Evolutionary conservation across 768 basidiomycete species (phyloP), one percentile per base, ranked within the genome.

Genomic region (Tricholoma bakamatsutake): DNA sequence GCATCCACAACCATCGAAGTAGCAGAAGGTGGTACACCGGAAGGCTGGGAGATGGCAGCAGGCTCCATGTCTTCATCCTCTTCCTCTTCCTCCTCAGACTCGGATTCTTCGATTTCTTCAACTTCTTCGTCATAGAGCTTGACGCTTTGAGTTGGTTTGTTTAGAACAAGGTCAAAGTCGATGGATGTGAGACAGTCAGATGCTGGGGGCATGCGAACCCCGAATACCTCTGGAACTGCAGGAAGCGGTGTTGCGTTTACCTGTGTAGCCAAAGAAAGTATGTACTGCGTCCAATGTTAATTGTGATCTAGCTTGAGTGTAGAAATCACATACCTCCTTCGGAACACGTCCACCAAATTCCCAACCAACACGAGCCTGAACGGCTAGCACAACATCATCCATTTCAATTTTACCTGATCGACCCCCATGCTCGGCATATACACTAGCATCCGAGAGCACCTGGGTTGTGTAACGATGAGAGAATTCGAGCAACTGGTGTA

Each of bases 291-390:
- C 33, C 52, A 5, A 15, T 54, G 13, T 52, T 31, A 45, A 35
- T 24, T 18, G 39, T 4, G 8, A 30, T 33, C 13, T 21, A 52
- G 24, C 24, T 30, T 11, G 21, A 54, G 28, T 37, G 6, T 30
- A 43, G 42, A 59, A 48, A 12, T 18, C 24, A 69, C 75, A 28
- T 55, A 93, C 91, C 82, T 93, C 91, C 72, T 93, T 93, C 3
- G 91, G 91, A 28, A 93, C 83, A 37, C 90, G 79, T 5, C 92
- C 91, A 21, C 90, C 91, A 67, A 92, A 88, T 69, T 93, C 92
- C 92, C 92, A 93, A 42, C 91, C 92, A 4, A 93, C 92, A 55
- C 91, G 84, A 5, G 90, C 90, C 68, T 93, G 91, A 4, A 92
- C 85, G 2, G 90, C 89, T 39, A 93, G 76, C 3, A 82, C 79